Conservation (phyloP, 768 basidiomycete genomes). For the Termitomyces sp. region DNA sequence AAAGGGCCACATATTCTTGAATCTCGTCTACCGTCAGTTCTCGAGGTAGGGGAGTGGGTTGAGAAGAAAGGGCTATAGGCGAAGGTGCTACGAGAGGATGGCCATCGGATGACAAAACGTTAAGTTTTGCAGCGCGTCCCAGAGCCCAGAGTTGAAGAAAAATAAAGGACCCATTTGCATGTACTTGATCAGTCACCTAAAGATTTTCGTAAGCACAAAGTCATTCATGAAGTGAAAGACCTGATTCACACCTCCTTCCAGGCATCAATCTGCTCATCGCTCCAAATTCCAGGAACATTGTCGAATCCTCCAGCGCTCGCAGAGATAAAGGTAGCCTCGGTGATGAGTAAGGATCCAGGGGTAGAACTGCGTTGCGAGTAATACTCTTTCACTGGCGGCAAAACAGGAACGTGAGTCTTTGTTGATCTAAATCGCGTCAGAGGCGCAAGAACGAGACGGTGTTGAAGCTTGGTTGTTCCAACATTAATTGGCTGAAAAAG, state of each 20-base stretch:
- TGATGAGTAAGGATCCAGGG: constrained; percentile 39
- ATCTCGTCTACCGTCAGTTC: constrained; percentile 48
- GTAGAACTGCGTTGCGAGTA: constrained; percentile 32
- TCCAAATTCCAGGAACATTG: constrained; percentile 64
- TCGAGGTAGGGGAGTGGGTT: constrained; percentile 33
- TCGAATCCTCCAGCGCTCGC: constrained; percentile 43
- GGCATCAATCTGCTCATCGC: constrained; percentile 49
- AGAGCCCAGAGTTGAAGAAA: constrained; percentile 52
- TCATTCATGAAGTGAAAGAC: too few species aligned
- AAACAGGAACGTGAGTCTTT: constrained; percentile 21
- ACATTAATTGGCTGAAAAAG: constrained; percentile 41
- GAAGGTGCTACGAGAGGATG: constrained; percentile 6
- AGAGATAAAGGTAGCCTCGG: constrained; percentile 47
- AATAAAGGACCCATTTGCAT: constrained; percentile 41
- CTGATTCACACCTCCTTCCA: constrained; percentile 48
- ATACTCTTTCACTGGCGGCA: constrained; percentile 28
- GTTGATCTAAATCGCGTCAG: constrained; percentile 15
- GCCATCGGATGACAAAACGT: constrained; percentile 31
- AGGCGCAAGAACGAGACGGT: constrained; percentile 44
- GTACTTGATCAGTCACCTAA: constrained; percentile 55
- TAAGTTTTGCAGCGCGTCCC: constrained; percentile 33
- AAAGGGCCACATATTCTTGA: constrained; percentile 44
- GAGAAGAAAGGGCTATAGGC: constrained; percentile 24
- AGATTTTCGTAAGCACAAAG: neutral
- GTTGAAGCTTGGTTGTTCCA: constrained; percentile 31